Percentiles rank a stretch among this genome's conserved stretches.
phyloP scores from a whole-genome alignment of 1,284 basidiomycete species.

The Moniliella sp. region DNA sequence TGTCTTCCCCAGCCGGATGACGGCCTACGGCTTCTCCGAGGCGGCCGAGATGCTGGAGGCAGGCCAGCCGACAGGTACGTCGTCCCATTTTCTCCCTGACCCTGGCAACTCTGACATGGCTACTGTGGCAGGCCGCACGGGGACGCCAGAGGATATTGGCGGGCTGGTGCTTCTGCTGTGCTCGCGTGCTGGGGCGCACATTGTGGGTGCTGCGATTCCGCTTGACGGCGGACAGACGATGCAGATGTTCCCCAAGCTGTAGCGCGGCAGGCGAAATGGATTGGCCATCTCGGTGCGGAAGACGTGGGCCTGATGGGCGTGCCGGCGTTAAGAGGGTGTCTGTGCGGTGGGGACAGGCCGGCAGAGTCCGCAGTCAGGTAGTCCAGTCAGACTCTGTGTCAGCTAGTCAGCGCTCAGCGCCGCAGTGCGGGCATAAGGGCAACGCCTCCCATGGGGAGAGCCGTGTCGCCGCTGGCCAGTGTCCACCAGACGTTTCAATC shows the following conservation, averaged over 20 bases:
- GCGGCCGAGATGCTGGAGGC: constrained; percentile 32
- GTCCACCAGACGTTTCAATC: too few species aligned
- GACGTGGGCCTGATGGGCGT: background rate
- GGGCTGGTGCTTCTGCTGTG: constrained; percentile 53
- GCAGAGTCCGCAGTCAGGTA: background rate
- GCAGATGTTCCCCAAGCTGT: constrained; percentile 11
- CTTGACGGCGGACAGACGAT: constrained; percentile 46
- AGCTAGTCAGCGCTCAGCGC: background rate
- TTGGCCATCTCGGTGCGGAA: background rate
- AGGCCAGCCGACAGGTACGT: constrained; percentile 19
- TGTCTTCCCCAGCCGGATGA: constrained; percentile 69
- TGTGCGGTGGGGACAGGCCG: background rate
- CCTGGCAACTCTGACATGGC: background rate
- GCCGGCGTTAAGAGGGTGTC: background rate
- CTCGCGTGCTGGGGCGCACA: constrained; percentile 49
- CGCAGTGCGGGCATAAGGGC: background rate
- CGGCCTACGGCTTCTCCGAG: constrained; percentile 48
- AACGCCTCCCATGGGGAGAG: too few species aligned
- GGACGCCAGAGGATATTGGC: constrained; percentile 50
- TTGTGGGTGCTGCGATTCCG: constrained; percentile 48
- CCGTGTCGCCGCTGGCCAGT: too few species aligned
- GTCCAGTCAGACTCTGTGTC: background rate
- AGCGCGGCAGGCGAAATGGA: background rate
- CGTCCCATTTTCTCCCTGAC: background rate
- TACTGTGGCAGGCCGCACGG: constrained; percentile 38